These are phyloP conservation scores for Oryza australiensis DNA, from an alignment of 176 grass and related monocot genomes.

Conservation along the genomic window DNA sequence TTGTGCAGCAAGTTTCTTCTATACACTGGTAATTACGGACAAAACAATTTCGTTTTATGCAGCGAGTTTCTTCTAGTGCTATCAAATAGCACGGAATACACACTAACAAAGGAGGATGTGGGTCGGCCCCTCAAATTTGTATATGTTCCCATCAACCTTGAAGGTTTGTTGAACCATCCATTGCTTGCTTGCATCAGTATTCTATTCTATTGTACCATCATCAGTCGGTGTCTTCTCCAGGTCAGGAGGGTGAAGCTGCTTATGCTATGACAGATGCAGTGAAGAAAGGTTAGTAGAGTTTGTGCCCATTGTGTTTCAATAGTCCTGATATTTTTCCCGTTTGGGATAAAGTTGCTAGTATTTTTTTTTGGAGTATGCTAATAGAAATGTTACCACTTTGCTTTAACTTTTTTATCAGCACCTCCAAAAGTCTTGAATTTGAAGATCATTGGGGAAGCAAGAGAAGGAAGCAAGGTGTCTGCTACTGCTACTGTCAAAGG, in stretches of 20 bases:
- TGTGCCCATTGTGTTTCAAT: slow-evolving; percentile 10
- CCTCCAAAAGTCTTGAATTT: slow-evolving; percentile 87
- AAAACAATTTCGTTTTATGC: slow-evolving; percentile 37
- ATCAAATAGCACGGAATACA: slow-evolving; percentile 73
- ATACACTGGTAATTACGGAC: background rate
- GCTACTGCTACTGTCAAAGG: slow-evolving; percentile 67
- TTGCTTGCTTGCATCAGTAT: slow-evolving; percentile 34
- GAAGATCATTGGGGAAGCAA: slow-evolving; percentile 75
- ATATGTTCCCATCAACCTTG: slow-evolving; percentile 78
- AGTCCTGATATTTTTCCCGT: background rate
- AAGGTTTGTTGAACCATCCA: slow-evolving; percentile 61
- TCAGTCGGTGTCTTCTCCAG: slow-evolving; percentile 48
- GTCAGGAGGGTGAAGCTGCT: slow-evolving; percentile 73
- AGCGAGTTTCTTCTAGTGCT: slow-evolving; percentile 73
- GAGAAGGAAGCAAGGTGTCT: slow-evolving; percentile 87
- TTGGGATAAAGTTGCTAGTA: slow-evolving; percentile 5
- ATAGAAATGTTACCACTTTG: slow-evolving; percentile 23
- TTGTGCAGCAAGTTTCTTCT: slow-evolving; percentile 65
- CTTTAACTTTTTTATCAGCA: slow-evolving; percentile 53
- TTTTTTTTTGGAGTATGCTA: background rate
- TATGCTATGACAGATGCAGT: slow-evolving; percentile 63
- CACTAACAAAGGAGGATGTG: slow-evolving; percentile 68
- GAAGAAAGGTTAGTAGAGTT: slow-evolving; percentile 59
- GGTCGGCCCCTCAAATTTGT: slow-evolving; percentile 65
- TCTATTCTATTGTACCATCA: slow-evolving; percentile 38